Evolutionary conservation across 2,329 filamentous ascomycete species (phyloP), one percentile per base, ranked within the genome.

Genomic region (Xylariales sp.): DNA sequence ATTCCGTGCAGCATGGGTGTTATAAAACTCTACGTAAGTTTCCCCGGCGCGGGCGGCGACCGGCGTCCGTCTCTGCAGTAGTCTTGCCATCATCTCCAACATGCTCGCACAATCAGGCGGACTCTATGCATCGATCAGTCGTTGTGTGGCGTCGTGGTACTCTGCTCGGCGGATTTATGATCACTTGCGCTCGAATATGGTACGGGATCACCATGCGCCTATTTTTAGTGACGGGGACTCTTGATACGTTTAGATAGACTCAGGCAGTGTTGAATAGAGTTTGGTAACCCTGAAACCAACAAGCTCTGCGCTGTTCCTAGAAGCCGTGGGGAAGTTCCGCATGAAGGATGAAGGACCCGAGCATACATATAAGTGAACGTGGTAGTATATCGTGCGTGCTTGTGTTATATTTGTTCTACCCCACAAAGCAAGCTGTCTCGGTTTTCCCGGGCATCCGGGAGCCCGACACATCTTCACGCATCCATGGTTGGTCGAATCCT

Each of bases 1-100:
- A 39, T 23, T 48, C 5, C 6, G 23, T 23, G 18, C 46, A 14
- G 46, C 18, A 41, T 3, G 23, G 41, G 18, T 34, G 32, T 41
- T 16, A n/a, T 34, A 32, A 58, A 48, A 49, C 30, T 52, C 23
- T 54, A 54, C 16, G 28, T 46, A 62, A 54, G 30, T 39, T 62
- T 62, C 39, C 23, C 41, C 39, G 23, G 36, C 5, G 16, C 46
- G 28, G 55, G 36, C 46, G 18, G 46, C 36, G 55, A 16, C 54
- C 30, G 30, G 30, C 18, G 8, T 55, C 34, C 18, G 16, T 55
- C 34, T 41, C 52, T 14, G n/a, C 52, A 41, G 52, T 41, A 23
- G 28, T 23, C 10, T 23, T 18, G 43, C 36, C 18, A 56, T 30
- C 12, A 41, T 23, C 43, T 56, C 52, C 18, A 12, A 16, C 32